Conservation (phyloP, 2,329 filamentous ascomycete species). For the Sphaerulina musiva region DNA sequence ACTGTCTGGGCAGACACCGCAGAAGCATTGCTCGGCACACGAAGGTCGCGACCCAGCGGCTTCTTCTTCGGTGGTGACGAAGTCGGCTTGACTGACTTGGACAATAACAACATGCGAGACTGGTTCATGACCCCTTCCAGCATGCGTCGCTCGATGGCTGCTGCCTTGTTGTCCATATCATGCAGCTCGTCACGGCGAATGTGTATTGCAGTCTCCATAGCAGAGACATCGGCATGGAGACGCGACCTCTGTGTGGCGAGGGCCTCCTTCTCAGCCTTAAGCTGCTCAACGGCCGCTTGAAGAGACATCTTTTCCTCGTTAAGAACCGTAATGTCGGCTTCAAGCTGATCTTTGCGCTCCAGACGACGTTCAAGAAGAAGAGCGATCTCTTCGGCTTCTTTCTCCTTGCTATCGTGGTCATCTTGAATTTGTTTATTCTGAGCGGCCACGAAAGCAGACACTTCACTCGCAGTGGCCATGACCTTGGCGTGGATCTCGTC, state of each 20-base stretch:
- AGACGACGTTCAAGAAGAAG: conserved; percentile 72
- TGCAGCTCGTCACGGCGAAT: conserved; percentile 86
- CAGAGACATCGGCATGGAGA: conserved; percentile 77
- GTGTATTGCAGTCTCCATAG: conserved; percentile 80
- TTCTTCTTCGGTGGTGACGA: conserved; percentile 37
- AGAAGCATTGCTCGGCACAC: conserved; percentile 33
- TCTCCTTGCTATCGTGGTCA: conserved; percentile 71
- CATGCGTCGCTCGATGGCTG: conserved; percentile 83
- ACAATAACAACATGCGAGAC: conserved; percentile 80
- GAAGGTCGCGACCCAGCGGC: conserved; percentile 35
- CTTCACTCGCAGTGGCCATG: conserved; percentile 72
- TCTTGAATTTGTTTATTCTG: conserved; percentile 70
- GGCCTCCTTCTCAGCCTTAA: conserved; percentile 66
- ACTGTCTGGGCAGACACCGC: conserved; percentile 42
- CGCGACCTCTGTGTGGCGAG: conserved; percentile 71
- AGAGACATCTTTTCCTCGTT: conserved; percentile 44
- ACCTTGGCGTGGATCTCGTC: conserved; percentile 88
- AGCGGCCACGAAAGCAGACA: conserved; percentile 70
- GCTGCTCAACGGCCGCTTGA: conserved; percentile 48
- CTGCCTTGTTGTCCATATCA: conserved; percentile 82
- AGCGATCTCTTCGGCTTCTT: conserved; percentile 70
- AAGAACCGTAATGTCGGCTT: conserved; percentile 42
- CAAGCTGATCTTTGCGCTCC: conserved; percentile 57
- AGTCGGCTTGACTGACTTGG: conserved; percentile 49
- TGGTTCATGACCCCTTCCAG: conserved; percentile 95